phyloP scores from a whole-genome alignment of 108 stramenopile species.

The Asterionellopsis glacialis region DNA sequence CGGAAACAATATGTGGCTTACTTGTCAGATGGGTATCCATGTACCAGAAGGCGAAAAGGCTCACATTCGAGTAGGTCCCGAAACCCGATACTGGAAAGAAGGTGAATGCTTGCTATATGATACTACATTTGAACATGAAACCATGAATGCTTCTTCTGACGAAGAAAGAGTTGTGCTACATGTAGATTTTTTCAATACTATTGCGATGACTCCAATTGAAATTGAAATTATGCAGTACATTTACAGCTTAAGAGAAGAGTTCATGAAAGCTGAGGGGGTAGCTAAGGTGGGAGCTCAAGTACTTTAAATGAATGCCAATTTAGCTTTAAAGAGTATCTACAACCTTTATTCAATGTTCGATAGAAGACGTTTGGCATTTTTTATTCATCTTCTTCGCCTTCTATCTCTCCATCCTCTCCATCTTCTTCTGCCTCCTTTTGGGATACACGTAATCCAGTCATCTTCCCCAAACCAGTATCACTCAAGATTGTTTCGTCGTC shows the following conservation, averaged over 20 bases:
- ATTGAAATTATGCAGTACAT: conserved; percentile 83
- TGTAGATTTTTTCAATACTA: conserved; percentile 86
- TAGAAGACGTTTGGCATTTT: background rate
- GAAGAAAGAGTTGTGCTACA: conserved; percentile 84
- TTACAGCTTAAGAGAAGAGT: conserved; percentile 78
- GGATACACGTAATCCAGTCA: conserved; percentile 63
- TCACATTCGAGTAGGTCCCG: conserved; percentile 73
- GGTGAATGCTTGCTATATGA: conserved; percentile 79
- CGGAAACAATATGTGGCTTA: conserved; percentile 91
- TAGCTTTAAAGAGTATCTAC: background rate
- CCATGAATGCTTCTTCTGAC: conserved; percentile 59
- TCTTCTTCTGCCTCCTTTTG: conserved; percentile 22
- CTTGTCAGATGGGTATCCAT: conserved; percentile 77
- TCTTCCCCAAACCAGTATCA: conserved; percentile 58
- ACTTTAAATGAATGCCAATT: conserved; percentile 27
- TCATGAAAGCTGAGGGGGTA: conserved; percentile 86
- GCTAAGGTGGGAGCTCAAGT: conserved; percentile 79
- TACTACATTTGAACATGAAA: conserved; percentile 85
- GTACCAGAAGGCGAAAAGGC: conserved; percentile 41
- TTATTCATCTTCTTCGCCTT: conserved; percentile 5
- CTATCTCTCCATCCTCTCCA: conserved; percentile 22
- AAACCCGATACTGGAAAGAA: conserved; percentile 58
- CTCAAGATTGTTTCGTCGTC: conserved; percentile 30
- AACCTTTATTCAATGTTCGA: background rate
- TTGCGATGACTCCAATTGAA: conserved; percentile 68